phyloP scores from a whole-genome alignment of 2,329 filamentous ascomycete genomes.

The Scedosporium dehoogii region DNA sequence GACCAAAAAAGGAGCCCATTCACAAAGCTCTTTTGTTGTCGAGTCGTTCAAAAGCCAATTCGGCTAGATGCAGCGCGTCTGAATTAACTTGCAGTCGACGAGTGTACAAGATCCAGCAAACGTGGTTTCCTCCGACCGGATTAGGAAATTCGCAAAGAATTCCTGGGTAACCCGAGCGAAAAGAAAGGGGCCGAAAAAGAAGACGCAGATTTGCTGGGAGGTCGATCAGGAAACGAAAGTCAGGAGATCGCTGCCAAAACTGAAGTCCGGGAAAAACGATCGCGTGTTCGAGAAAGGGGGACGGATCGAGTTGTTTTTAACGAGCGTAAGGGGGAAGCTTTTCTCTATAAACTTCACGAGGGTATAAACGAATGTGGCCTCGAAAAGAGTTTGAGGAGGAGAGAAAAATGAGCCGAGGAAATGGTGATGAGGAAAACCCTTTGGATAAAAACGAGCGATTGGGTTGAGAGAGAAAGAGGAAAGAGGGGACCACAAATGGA shows the following conservation, averaged over 20 bases:
- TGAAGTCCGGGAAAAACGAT: neutral
- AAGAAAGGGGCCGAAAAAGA: no score
- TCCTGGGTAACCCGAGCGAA: no score
- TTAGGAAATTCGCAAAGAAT: no score
- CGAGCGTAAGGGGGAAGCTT: neutral
- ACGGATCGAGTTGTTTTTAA: neutral
- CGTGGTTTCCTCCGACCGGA: neutral
- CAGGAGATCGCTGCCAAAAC: neutral
- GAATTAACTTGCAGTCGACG: neutral
- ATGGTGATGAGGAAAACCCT: neutral
- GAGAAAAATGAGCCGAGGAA: neutral
- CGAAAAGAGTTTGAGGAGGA: neutral
- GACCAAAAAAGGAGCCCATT: no score
- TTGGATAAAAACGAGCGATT: constrained; percentile 2
- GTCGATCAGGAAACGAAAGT: no score
- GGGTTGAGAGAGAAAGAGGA: neutral
- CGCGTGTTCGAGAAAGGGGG: neutral
- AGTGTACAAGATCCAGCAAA: neutral
- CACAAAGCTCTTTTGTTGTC: neutral
- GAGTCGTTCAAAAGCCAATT: neutral
- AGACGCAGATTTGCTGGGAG: no score
- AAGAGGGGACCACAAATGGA: neutral
- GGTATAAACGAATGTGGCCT: neutral
- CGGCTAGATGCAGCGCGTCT: neutral
- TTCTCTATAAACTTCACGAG: neutral